These are phyloP conservation scores for Penicillium frequentans DNA, from an alignment of 2,329 filamentous ascomycete species.

Conservation along the genomic window DNA sequence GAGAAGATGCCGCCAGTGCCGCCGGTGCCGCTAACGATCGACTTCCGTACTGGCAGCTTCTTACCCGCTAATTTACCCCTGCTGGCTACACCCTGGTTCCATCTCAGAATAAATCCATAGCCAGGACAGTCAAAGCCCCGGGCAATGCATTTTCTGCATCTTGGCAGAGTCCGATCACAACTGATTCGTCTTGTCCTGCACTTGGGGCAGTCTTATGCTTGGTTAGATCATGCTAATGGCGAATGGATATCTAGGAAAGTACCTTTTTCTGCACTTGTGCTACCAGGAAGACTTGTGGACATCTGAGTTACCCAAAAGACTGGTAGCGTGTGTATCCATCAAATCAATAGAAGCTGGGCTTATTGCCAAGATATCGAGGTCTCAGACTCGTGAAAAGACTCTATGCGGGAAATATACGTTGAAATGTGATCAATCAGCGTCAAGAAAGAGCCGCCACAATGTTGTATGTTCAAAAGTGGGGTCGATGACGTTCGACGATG, in stretches of 20 bases:
- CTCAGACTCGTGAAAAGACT: not conserved
- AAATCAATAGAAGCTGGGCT: not conserved
- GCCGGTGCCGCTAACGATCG: not conserved
- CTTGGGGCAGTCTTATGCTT: slow-evolving; percentile 7
- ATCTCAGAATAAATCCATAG: slow-evolving; percentile 6
- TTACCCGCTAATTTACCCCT: slow-evolving; percentile 6
- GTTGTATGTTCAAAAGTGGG: not conserved
- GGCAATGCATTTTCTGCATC: slow-evolving; percentile 8
- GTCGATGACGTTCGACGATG: not conserved
- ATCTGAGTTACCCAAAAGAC: not conserved
- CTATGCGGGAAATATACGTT: too few species aligned
- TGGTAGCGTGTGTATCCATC: not conserved
- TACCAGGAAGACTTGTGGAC: not conserved
- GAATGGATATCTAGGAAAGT: not conserved
- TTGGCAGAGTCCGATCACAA: slow-evolving; percentile 8
- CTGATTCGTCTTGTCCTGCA: slow-evolving; percentile 8
- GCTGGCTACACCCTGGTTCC: slow-evolving; percentile 9
- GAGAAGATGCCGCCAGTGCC: not conserved
- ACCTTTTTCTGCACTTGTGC: slow-evolving; percentile 9
- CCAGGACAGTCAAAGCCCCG: slow-evolving; percentile 8
- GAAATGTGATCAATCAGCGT: not conserved
- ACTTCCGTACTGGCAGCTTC: not conserved
- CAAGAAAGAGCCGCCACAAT: not conserved
- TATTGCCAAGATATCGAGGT: not conserved
- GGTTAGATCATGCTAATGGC: not conserved